A percentile compares a stretch with the other conserved stretches of the same genome.
Conservation (phyloP, 495 filamentous ascomycete species). For the Friedmanniomyces simplex region DNA sequence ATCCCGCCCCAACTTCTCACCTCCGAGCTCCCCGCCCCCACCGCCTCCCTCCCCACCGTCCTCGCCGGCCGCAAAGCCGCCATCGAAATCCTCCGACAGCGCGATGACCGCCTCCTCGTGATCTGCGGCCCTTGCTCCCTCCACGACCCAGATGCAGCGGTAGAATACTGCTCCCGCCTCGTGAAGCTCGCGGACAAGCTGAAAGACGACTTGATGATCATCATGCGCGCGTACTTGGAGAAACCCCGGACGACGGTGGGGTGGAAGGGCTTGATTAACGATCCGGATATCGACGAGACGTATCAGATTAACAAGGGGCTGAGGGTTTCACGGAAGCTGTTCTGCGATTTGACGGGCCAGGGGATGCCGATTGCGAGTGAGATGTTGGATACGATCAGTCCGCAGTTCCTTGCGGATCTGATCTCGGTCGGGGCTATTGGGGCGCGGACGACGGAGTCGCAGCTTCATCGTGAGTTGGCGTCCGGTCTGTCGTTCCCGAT, state of each 20-base stretch:
- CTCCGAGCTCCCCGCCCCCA: constrained; percentile 66
- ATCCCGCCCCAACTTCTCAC: constrained; percentile 83
- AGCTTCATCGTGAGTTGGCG: constrained; percentile 89
- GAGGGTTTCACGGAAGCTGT: constrained; percentile 75
- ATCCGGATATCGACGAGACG: constrained; percentile 93
- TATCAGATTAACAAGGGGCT: constrained; percentile 99
- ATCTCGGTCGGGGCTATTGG: constrained; percentile 95
- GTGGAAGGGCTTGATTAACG: constrained; percentile 99
- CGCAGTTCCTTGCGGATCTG: constrained; percentile 86
- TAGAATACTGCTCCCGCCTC: constrained; percentile 74
- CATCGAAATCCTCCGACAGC: constrained; percentile 69
- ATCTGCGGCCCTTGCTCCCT: constrained; percentile 94
- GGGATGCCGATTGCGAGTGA: constrained; percentile 93
- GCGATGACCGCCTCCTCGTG: constrained; percentile 79
- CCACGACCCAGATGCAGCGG: constrained; percentile 79
- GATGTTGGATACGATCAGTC: constrained; percentile 98
- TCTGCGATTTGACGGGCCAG: constrained; percentile 71
- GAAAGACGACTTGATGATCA: constrained; percentile 71
- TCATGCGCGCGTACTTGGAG: constrained; percentile 98
- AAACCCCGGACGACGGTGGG: constrained; percentile 98
- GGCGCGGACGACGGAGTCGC: constrained; percentile 92
- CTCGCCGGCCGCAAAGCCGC: constrained; percentile 74
- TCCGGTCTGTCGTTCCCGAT: constrained; percentile 97
- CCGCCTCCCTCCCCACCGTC: constrained; percentile 47
- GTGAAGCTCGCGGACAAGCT: constrained; percentile 65